These are phyloP conservation scores for Cladophialophora carrionii DNA, from an alignment of 2,329 filamentous ascomycete species.

Conservation along the genomic window DNA sequence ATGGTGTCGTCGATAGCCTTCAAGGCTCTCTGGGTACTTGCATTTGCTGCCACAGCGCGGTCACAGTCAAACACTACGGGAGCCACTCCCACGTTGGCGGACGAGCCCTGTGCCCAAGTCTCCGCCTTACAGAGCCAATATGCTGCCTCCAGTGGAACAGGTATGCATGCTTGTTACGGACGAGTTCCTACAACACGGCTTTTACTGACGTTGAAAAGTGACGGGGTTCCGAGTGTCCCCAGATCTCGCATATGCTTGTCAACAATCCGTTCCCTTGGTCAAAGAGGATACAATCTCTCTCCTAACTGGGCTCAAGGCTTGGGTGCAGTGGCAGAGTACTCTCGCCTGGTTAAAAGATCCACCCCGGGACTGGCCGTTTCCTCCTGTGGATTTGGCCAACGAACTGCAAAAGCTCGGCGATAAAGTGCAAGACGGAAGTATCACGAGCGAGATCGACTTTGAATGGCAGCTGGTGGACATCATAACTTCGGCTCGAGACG, in stretches of 20 bases:
- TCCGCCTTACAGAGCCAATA: constrained; percentile 5
- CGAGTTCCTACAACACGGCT: background rate
- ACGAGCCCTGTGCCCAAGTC: constrained; percentile 14
- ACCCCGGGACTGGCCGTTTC: constrained; percentile 56
- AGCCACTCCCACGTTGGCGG: background rate
- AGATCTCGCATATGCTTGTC: constrained; percentile 20
- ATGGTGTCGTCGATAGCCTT: background rate
- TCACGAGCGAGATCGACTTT: constrained; percentile 59
- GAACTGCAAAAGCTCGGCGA: constrained; percentile 52
- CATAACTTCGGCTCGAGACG: constrained; percentile 63
- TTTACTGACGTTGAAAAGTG: background rate
- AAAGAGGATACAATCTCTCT: constrained; percentile 21
- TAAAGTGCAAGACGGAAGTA: constrained; percentile 50
- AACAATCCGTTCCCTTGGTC: constrained; percentile 17
- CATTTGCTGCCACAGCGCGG: background rate
- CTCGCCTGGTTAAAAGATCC: constrained; percentile 56
- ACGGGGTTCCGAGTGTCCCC: background rate
- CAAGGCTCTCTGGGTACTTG: constrained; percentile 5
- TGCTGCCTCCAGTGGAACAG: background rate
- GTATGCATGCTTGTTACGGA: background rate
- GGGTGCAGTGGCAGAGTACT: constrained; percentile 54
- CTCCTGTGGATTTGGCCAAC: constrained; percentile 53
- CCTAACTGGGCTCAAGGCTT: constrained; percentile 10
- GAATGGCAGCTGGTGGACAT: constrained; percentile 58
- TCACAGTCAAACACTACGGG: constrained; percentile 1